Evolutionary conservation across 1,284 basidiomycete genomes (phyloP).

Genomic region (Rhodotorula sp.): DNA sequence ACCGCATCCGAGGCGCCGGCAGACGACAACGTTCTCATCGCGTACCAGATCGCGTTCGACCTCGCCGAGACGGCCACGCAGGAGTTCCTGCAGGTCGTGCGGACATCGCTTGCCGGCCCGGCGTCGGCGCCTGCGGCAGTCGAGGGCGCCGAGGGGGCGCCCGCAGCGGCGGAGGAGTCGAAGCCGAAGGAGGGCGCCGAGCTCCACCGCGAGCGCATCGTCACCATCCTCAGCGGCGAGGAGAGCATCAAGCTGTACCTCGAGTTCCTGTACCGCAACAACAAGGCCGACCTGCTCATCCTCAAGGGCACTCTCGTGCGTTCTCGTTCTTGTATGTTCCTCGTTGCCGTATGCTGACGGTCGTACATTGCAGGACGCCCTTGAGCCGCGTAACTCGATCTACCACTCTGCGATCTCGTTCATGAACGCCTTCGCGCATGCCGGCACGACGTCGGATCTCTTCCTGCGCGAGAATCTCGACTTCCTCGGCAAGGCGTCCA

Average conservation of each 20-base stretch:
- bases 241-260: constrained; percentile 87
- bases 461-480: constrained; percentile 93
- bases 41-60: constrained; percentile 93
- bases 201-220: constrained; percentile 61
- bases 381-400: constrained; percentile 92
- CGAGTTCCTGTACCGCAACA: constrained; percentile 90
- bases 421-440: constrained; percentile 93
- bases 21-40: constrained; percentile 66
- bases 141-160: constrained; percentile 47
- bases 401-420: constrained; percentile 93
- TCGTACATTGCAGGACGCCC: constrained; percentile 63
- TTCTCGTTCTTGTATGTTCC: not conserved
- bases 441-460: constrained; percentile 87
- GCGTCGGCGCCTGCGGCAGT: not conserved
- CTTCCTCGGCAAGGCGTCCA: constrained; percentile 87
- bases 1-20: constrained; percentile 43
- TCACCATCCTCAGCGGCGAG: constrained; percentile 74
- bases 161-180: not conserved
- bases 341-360: too few relatives aligned
- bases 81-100: constrained; percentile 77
- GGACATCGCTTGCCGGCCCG: constrained; percentile 28
- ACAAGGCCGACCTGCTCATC: constrained; percentile 85
- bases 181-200: constrained; percentile 57
- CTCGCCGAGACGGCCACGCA: constrained; percentile 88
- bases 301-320: constrained; percentile 84